phyloP scores from a whole-genome alignment of 352 stramenopile species.

The Phytopythium kandeliae region DNA sequence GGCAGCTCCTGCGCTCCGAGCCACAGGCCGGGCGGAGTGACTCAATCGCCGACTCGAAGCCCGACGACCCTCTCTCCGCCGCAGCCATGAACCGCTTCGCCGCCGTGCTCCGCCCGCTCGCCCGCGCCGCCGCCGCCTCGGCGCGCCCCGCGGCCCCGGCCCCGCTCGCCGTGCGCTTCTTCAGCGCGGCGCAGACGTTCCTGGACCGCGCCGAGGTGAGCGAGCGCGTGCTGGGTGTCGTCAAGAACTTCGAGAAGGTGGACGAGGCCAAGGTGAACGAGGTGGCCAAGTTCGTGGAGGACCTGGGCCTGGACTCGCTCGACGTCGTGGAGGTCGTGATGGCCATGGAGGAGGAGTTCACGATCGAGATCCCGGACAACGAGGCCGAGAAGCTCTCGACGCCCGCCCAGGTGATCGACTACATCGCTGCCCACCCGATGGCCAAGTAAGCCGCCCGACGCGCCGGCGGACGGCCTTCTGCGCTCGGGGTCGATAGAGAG shows the following conservation, averaged over 20 bases:
- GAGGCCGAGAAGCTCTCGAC: conserved; percentile 99
- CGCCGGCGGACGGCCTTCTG: not conserved
- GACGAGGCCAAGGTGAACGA: conserved; percentile 91
- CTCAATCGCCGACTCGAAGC: conserved; percentile 3
- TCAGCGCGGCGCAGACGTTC: conserved; percentile 82
- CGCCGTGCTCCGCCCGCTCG: conserved; percentile 58
- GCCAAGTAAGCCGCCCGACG: conserved; percentile 92
- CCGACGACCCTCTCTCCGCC: not conserved
- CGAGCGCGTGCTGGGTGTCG: conserved; percentile 95
- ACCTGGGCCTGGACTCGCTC: conserved; percentile 98
- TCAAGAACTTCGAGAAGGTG: conserved; percentile 99
- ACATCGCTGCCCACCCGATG: conserved; percentile 98
- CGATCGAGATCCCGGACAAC: conserved; percentile 99
- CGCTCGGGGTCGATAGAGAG: not conserved
- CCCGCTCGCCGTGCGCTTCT: conserved; percentile 44
- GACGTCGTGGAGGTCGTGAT: conserved; percentile 97
- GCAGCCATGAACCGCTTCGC: conserved; percentile 78
- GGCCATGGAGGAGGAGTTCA: conserved; percentile 99
- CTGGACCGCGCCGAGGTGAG: conserved; percentile 92
- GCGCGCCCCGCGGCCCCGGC: conserved; percentile 37
- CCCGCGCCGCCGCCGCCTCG: conserved; percentile 32
- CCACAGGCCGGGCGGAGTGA: not conserved
- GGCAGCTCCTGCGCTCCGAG: no score
- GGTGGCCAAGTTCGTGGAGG: conserved; percentile 94
- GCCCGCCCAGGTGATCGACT: conserved; percentile 96